Evolutionary conservation across 331 rosid species (phyloP), one percentile per base, ranked within the genome.

Genomic region (Arachis monticola): DNA sequence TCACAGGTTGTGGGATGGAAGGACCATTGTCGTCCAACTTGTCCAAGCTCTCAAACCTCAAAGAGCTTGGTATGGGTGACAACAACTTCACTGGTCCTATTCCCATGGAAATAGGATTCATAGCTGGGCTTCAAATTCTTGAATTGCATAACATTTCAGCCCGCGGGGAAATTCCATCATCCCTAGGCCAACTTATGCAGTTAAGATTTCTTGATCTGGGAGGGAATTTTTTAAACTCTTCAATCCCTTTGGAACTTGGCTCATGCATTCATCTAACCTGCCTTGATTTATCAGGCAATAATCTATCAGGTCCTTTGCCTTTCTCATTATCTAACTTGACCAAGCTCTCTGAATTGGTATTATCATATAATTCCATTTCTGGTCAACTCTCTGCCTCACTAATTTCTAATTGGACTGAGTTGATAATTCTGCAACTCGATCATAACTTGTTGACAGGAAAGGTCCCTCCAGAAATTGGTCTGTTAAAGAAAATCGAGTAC

Each of bases 171-270:
- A 73, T 82, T 74, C 86, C 86, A 64, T 69, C 83, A 51, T 78
- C 91, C 2, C 4, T 89, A 31, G 97, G 91, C 52, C 77, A 80
- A 66, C 88, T 87, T 32, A 72, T 6, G 13, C 66, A 72, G 64
- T 83, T 90, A 3, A 5, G 4, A 5, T 0, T 0, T 8, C 87
- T 91, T 51, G 91, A 89, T 65, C 87, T 91, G 1, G 1, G 55
- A 3, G 0, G 1, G 0, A 87, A 87, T 17, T 22, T 14, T 0
- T 85, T 87, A n/a, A 86, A 83, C 67, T 86, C 85, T 60, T 22
- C 84, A 22, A 74, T 92, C 13, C 93, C 97, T 55, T 74, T 74
- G 10, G 87, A 89, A 79, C 88, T 91, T 32, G 91, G 90, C 65
- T 53, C 70, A 41, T 91, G 96, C 64, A 78, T 73, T 45, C 85